phyloP scores from a whole-genome alignment of 2,329 filamentous ascomycete species.

The Xylariaceae sp. region DNA sequence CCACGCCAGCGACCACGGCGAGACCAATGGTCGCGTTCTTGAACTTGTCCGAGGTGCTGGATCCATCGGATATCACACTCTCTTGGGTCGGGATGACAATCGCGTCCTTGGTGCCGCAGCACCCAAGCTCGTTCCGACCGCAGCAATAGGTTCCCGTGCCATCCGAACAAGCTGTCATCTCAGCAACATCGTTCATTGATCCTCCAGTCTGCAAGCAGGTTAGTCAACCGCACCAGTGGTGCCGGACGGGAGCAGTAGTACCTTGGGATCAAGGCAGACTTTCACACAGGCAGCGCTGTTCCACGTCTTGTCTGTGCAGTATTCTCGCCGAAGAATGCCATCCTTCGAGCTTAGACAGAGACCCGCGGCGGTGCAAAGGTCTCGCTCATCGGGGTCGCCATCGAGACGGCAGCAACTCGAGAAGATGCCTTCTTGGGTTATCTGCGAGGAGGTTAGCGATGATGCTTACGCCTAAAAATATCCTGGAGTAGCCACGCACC shows the following conservation, averaged over 20 bases:
- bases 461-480: no score
- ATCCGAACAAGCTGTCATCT: constrained; percentile 30
- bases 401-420: constrained; percentile 32
- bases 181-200: constrained; percentile 23
- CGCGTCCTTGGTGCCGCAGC: constrained; percentile 28
- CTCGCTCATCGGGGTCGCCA: constrained; percentile 22
- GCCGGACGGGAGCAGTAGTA: background rate
- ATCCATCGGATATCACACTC: constrained; percentile 13
- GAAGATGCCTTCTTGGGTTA: constrained; percentile 24
- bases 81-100: constrained; percentile 24
- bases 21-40: constrained; percentile 27
- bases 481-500: constrained; percentile 18
- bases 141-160: constrained; percentile 30
- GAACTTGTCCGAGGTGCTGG: constrained; percentile 24
- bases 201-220: constrained; percentile 21
- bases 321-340: constrained; percentile 26
- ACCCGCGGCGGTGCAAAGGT: constrained; percentile 29
- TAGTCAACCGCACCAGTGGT: background rate
- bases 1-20: constrained; percentile 23
- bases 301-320: constrained; percentile 32
- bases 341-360: constrained; percentile 26
- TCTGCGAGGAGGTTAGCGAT: no score
- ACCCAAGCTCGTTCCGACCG: constrained; percentile 27
- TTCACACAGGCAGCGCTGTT: constrained; percentile 30
- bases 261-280: constrained; percentile 25